A percentile compares a stretch with the other conserved stretches of the same genome.
Evolutionary conservation across 2,329 filamentous ascomycete genomes (phyloP).

Genomic region (Aspergillus ochraceus): DNA sequence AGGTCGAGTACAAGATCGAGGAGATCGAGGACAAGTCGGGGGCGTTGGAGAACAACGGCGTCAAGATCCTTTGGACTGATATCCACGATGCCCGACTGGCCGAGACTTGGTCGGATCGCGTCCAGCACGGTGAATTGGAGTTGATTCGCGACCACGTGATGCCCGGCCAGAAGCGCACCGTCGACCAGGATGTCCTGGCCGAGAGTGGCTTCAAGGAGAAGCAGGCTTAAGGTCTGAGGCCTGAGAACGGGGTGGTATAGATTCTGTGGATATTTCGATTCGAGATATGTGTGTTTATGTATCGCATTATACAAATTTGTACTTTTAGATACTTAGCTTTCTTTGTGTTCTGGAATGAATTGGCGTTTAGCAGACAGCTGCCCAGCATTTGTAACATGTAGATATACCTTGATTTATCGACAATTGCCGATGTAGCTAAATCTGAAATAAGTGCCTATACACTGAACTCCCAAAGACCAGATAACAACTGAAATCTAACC

Average conservation of each 20-base stretch:
- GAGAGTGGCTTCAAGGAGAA: constrained; percentile 27
- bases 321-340: constrained; percentile 22
- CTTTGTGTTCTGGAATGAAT: constrained; percentile 13
- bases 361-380: constrained; percentile 18
- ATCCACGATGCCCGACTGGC: constrained; percentile 45
- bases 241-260: neutral
- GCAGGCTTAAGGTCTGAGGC: constrained; percentile 12
- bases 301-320: constrained; percentile 19
- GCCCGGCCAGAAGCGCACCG: constrained; percentile 27
- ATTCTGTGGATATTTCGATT: constrained; percentile 2
- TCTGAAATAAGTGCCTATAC: too few relatives aligned
- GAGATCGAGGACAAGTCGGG: constrained; percentile 25
- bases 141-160: constrained; percentile 38
- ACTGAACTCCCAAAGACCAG: too few relatives aligned
- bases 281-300: constrained; percentile 26
- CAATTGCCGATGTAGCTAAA: too few relatives aligned
- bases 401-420: too few relatives aligned
- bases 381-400: neutral
- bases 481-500: too few relatives aligned
- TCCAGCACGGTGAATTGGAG: constrained; percentile 45
- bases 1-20: constrained; percentile 31
- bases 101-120: constrained; percentile 43
- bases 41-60: constrained; percentile 29
- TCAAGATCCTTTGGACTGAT: constrained; percentile 50
- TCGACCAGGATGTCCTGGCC: constrained; percentile 24